Base-by-base conservation (phyloP, 139 green algal species). In the Tetradesmus obliquus region DNA sequence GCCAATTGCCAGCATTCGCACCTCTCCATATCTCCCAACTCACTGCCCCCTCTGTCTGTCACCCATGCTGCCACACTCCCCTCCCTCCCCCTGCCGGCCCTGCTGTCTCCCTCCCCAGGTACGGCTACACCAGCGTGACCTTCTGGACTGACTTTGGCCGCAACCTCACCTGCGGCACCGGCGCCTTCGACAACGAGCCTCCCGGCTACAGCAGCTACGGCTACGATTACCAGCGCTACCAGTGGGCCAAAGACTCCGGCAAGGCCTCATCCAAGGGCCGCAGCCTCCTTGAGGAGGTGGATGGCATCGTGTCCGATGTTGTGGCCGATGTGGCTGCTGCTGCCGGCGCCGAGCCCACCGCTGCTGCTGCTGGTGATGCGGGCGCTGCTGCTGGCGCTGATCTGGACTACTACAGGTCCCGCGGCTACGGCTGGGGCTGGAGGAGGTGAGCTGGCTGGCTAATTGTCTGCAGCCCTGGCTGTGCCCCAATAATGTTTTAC, bases 101-200 rank as follows among this genome's bases (percentile, higher is more conserved):
- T 76, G 66, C 66, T 13, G 10, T 6, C 17, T 12, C 15, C 17
- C 5, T 2, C 66, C 66, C 12, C 57, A 88, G 84, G 57, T 89
- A 89, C 66, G 85, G 85, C 85, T 89, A 89, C 85, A 89, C 85
- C 85, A 82, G 45, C 17, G 66, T 89, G n/a, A 72, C 57, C 62
- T 89, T 89, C 85, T 66, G 24, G 24, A 89, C 85, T 17, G 85
- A 89, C 24, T 13, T 60, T 82, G 66, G 66, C 62, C 32, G 71
- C 45, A 69, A n/a, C 45, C 45, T 89, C 20, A 55, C 62, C 15
- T 89, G 85, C 85, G 85, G 85, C 10, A 89, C 32, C 45, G 85
- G 85, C 32, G 4, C 71, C 66, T 89, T 54, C 45, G 54, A 89
- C 32, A 22, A 19, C 51, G 45, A 66, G 24, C 85, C 85, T 12